Evolutionary conservation across 805 yeast species (phyloP).

Genomic region (Candida pini): DNA sequence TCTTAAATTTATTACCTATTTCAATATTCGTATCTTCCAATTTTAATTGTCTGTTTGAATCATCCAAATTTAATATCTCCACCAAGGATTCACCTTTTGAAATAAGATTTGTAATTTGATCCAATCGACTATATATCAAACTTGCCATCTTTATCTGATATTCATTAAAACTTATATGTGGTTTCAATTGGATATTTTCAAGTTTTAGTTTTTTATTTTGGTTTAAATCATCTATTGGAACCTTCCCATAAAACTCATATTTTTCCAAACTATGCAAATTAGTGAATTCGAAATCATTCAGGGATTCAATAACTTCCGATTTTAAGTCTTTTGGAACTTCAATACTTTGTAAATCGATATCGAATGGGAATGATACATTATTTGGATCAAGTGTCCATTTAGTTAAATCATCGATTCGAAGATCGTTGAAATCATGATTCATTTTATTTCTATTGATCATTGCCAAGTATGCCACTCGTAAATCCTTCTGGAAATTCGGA

Average conservation of each 20-base stretch:
- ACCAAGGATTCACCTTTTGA: conserved; percentile 17
- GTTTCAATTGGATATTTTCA: conserved; percentile 1
- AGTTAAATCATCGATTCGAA: conserved; percentile 15
- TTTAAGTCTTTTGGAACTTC: conserved; percentile 9
- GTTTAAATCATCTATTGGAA: conserved; percentile 17
- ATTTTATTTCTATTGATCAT: conserved; percentile 13
- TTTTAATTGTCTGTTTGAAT: conserved; percentile 34
- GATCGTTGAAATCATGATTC: conserved; percentile 10
- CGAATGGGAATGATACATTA: conserved; percentile 13
- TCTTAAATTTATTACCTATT: conserved; percentile 38
- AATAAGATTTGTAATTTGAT: conserved; percentile 23
- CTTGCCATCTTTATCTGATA: conserved; percentile 35
- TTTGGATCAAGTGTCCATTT: conserved; percentile 24
- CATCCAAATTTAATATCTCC: conserved; percentile 26
- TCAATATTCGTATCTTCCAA: conserved; percentile 35
- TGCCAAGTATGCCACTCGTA: conserved; percentile 15
- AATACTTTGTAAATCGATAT: conserved; percentile 11
- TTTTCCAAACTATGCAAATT: conserved; percentile 7
- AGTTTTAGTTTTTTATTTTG: conserved; percentile 3
- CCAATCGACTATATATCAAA: conserved; percentile 30
- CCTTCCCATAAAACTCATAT: conserved; percentile 14
- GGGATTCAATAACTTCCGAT: conserved; percentile 13
- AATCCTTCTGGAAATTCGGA: conserved; percentile 8
- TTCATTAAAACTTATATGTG: conserved; percentile 8
- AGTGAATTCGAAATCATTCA: conserved; percentile 14